Conservation (phyloP, 352 stramenopile species). For the Globisporangium takayamanum region DNA sequence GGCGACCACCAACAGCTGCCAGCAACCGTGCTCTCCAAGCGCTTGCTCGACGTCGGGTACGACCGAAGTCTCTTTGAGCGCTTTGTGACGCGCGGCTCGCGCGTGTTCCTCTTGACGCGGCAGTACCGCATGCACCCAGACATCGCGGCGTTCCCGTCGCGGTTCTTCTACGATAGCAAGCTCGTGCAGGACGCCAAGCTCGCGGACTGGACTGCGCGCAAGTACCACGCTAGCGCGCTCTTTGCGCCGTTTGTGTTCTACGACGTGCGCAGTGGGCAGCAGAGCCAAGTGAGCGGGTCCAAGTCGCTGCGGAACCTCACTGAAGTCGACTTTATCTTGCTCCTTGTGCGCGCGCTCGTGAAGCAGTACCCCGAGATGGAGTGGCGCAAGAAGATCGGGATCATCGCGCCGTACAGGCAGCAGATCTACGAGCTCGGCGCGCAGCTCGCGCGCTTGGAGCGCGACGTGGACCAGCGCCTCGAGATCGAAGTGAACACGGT, state of each 20-base stretch:
- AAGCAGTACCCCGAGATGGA: slow-evolving; percentile 61
- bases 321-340: slow-evolving; percentile 66
- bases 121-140: slow-evolving; percentile 98
- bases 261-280: slow-evolving; percentile 47
- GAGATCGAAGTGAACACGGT: slow-evolving; percentile 92
- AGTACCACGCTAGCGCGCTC: slow-evolving; percentile 35
- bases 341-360: slow-evolving; percentile 91
- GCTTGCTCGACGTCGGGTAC: slow-evolving; percentile 78
- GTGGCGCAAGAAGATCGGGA: slow-evolving; percentile 90
- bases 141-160: slow-evolving; percentile 94
- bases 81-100: slow-evolving; percentile 80
- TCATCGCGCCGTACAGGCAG: slow-evolving; percentile 99
- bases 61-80: slow-evolving; percentile 96
- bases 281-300: slow-evolving; percentile 66
- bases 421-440: slow-evolving; percentile 90
- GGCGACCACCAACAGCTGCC: slow-evolving; percentile 97
- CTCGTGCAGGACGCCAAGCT: slow-evolving; percentile 86
- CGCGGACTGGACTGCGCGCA: slow-evolving; percentile 61
- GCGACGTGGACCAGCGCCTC: slow-evolving; percentile 32
- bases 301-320: slow-evolving; percentile 74
- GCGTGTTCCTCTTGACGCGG: slow-evolving; percentile 87
- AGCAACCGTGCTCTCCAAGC: slow-evolving; percentile 95
- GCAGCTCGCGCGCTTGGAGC: slow-evolving; percentile 57
- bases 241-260: slow-evolving; percentile 66
- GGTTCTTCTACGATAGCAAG: slow-evolving; percentile 91